Base-by-base conservation (phyloP, 192 early-diverging fungal genomes). In the Coemansia sp. region DNA sequence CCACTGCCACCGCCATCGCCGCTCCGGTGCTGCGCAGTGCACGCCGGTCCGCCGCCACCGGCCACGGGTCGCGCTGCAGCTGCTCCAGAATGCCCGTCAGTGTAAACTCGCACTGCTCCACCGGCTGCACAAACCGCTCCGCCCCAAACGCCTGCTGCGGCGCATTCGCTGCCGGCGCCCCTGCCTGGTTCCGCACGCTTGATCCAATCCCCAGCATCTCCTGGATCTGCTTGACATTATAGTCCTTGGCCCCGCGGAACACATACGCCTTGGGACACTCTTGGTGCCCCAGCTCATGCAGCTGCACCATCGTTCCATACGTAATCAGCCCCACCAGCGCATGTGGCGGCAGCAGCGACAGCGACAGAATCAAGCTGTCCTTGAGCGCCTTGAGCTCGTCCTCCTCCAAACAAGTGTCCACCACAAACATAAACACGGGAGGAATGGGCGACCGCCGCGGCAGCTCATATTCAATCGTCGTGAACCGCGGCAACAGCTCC, bases 201-300 rank as follows among this genome's bases (percentile, higher is more conserved):
- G 76, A 61, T 4, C 79, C 82, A 50, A 99, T 82, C 19, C 95
- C 95, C 35, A 99, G 90, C 94, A 99, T 97, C 51, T 96, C 94
- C 76, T 95, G 93, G 62, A 99, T 90, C 77, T 97, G 95, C 77
- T 95, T 95, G 60, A 88, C 84, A 23, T 86, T 82, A 79, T 98
- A 99, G 50, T 99, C 95, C 83, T 99, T 99, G 66, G 90, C 87
- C 12, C 97, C 97, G 58, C 95, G 89, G 83, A 99, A 99, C 15
- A 99, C 93, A 77, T 94, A 94, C 32, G 94, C 95, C 72, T 99
- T 99, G 57, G 94, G 94, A 66, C 95, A 98, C 38, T 98, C 95
- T 48, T 84, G 84, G 73, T 94, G 94, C 23, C 94, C 97, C 17
- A 99, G 83, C 82, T 99, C 97, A 76, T 98, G 94, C 54, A 99